Evolutionary conservation across 257 asterid species (phyloP), one percentile per base, ranked within the genome.

Genomic region (Gentiana macrophylla): DNA sequence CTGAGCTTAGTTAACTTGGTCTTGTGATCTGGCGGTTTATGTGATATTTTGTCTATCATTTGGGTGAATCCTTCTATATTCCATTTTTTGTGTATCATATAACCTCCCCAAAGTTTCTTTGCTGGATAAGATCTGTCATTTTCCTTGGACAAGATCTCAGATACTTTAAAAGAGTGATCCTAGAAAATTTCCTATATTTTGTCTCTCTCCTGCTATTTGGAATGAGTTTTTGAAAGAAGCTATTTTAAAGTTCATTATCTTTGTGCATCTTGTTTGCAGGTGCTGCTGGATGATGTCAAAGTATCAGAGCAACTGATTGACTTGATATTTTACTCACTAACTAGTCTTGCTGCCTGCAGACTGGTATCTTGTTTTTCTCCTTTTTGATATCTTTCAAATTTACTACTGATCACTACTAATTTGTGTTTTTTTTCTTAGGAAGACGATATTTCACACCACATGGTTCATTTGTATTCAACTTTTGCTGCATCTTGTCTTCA

Each of bases 391-490:
- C 55, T 41, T 49, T 32, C 11, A 12, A 58, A 53, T 35, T 60
- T 47, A 55, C n/a, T 56, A 57, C n/a, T 61, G 55, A 55, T 44
- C 62, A 52, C 54, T 49, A 57, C 70, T 66, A 55, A 64, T 56
- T 47, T 62, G 6, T 57, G 41, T 65, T 56, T n/a, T 8, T 50
- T 56, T 60, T 24, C 24, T 58, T 70, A 85, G 93, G 91, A 80
- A 61, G 51, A 66, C 63, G 73, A 70, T 57, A 69, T 69, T 64
- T 80, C 88, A 56, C 76, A 77, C 56, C 89, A 86, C 53, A 73
- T 82, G 74, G 88, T 79, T 71, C 94, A 78, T 66, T 75, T 92
- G 86, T 97, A 92, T 71, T 82, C 99, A 11, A 85, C 99, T 54
- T 77, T 92, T 72, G 95, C 88, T 68, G 94, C 95, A 15, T 85